A percentile compares a stretch with the other conserved stretches of the same genome.
Conservation (phyloP, 2,329 filamentous ascomycete species). For the Cryphonectria naterciae region DNA sequence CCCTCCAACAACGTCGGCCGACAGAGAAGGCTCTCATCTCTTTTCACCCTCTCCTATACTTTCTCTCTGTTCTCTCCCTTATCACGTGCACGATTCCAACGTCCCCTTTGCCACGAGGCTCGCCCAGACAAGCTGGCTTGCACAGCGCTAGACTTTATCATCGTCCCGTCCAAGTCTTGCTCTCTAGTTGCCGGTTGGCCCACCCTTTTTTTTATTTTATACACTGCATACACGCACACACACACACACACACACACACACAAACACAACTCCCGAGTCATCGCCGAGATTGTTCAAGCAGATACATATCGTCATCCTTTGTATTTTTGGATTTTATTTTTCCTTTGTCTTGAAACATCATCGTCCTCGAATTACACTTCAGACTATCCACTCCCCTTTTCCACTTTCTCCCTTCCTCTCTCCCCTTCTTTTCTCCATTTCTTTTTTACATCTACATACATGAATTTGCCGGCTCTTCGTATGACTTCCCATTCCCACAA, state of each 20-base stretch:
- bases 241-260: neutral
- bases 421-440: neutral
- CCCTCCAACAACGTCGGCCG: constrained; percentile 8
- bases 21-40: constrained; percentile 18
- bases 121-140: neutral
- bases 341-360: neutral
- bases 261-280: constrained; percentile 14
- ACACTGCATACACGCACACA: neutral
- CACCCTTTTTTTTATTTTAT: neutral
- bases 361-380: neutral
- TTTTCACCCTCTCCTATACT: neutral
- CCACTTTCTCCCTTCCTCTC: neutral
- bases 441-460: neutral
- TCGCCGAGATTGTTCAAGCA: constrained; percentile 15
- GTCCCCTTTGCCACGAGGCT: constrained; percentile 21
- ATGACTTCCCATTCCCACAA: neutral
- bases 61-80: neutral
- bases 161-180: neutral
- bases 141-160: constrained; percentile 11
- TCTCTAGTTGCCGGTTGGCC: constrained; percentile 4
- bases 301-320: neutral
- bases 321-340: neutral
- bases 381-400: neutral
- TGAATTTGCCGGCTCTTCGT: neutral
- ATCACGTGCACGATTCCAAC: constrained; percentile 18